Conservation (phyloP, 23 red algal genomes). For the Agarophyton chilense region DNA sequence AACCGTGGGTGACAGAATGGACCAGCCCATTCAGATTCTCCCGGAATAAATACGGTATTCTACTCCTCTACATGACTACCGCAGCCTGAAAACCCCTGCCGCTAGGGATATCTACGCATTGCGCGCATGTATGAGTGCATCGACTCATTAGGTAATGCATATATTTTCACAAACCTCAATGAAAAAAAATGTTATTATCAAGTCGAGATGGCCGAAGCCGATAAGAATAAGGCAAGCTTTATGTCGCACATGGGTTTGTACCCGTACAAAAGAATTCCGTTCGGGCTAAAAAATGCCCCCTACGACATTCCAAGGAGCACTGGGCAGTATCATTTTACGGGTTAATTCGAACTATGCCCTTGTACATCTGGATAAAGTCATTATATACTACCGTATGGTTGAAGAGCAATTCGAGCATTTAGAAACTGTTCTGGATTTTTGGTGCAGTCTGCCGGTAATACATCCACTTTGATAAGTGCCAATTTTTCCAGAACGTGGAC, state of each 20-base stretch:
- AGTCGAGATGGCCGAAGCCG: neutral
- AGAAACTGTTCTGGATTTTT: neutral
- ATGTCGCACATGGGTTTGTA: neutral
- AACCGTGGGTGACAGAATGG: neutral
- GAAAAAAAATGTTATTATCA: neutral
- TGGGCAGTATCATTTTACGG: neutral
- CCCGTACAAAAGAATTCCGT: neutral
- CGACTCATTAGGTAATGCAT: conserved; percentile 26
- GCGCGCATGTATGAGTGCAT: conserved; percentile 34
- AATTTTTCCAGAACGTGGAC: too few species aligned
- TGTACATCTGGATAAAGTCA: neutral
- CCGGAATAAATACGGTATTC: conserved; percentile 10
- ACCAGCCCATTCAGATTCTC: neutral
- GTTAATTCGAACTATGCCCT: neutral
- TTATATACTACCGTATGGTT: neutral
- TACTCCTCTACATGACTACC: conserved; percentile 34
- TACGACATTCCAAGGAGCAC: neutral
- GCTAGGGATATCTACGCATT: conserved; percentile 15
- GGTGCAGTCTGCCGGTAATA: neutral
- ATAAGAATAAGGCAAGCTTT: neutral
- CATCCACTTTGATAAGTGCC: neutral
- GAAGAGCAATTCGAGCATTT: neutral
- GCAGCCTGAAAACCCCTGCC: neutral
- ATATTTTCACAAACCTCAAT: neutral
- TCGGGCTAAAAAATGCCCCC: neutral